Conservation (phyloP, 495 filamentous ascomycete genomes). For the Monascus purpureus region DNA sequence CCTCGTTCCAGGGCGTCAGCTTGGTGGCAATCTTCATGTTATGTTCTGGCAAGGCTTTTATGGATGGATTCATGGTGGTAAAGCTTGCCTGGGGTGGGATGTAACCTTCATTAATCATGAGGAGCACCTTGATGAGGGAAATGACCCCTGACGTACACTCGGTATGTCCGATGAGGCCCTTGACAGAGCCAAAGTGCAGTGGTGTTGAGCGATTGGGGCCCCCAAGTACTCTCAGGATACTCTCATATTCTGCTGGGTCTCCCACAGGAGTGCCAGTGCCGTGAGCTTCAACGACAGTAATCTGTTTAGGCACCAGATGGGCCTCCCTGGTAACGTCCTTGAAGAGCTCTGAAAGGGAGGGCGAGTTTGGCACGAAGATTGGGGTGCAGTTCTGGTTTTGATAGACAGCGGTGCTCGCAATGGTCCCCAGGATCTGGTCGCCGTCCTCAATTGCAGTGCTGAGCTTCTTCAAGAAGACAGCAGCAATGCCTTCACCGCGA, state of each 20-base stretch:
- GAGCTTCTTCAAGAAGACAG: slow-evolving; percentile 52
- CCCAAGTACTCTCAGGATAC: slow-evolving; percentile 22
- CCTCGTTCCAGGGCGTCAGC: slow-evolving; percentile 16
- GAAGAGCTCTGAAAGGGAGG: slow-evolving; percentile 47
- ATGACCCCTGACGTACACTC: slow-evolving; percentile 35
- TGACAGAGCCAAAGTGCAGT: slow-evolving; percentile 29
- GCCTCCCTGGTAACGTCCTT: slow-evolving; percentile 39
- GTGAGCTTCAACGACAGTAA: slow-evolving; percentile 65
- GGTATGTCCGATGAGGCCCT: slow-evolving; percentile 36
- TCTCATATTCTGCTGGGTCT: slow-evolving; percentile 47
- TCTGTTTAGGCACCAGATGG: slow-evolving; percentile 43
- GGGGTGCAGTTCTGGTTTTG: slow-evolving; percentile 54
- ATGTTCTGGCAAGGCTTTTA: slow-evolving; percentile 15
- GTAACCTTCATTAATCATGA: slow-evolving; percentile 32
- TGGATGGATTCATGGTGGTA: slow-evolving; percentile 22
- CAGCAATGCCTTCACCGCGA: slow-evolving; percentile 50
- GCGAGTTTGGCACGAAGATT: slow-evolving; percentile 54
- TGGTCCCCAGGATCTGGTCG: slow-evolving; percentile 48
- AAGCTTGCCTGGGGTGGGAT: slow-evolving; percentile 32
- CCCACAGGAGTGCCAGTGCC: slow-evolving; percentile 64
- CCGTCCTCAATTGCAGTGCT: slow-evolving; percentile 47
- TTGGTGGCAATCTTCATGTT: slow-evolving; percentile 22
- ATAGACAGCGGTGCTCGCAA: slow-evolving; percentile 47
- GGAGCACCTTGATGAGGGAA: slow-evolving; percentile 29
- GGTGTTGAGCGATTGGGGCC: slow-evolving; percentile 8